phyloP scores from a whole-genome alignment of 495 filamentous ascomycete species.

The Penicillium ochrochloron region DNA sequence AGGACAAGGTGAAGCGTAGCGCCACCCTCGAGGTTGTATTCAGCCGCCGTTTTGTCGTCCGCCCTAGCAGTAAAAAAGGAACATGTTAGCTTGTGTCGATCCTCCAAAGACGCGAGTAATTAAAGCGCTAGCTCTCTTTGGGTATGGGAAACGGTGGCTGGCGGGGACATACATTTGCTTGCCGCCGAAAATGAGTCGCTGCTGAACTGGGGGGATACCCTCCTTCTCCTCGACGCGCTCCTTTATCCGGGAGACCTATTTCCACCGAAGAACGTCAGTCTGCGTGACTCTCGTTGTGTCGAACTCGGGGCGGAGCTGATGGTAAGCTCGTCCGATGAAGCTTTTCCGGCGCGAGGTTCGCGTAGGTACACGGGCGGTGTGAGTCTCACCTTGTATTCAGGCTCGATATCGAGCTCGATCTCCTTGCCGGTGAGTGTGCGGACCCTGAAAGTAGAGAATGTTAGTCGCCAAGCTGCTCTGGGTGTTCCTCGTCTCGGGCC shows the following conservation, averaged over 20 bases:
- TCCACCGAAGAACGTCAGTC: constrained; percentile 11
- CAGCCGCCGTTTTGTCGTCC: constrained; percentile 84
- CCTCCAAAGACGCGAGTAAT: not conserved
- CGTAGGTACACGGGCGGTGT: not conserved
- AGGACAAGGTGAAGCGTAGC: constrained; percentile 94
- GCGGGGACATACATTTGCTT: constrained; percentile 84
- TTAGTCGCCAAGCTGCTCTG: constrained; percentile 21
- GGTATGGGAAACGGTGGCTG: not conserved
- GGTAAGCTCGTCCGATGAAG: not conserved
- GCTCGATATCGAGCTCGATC: constrained; percentile 96
- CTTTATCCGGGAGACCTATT: constrained; percentile 89
- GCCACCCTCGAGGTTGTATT: constrained; percentile 90
- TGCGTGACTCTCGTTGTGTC: not conserved
- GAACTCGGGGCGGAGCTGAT: not conserved
- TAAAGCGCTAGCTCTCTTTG: not conserved
- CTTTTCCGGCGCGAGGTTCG: not conserved
- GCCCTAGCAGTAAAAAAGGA: constrained; percentile 57
- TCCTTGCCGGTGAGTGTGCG: constrained; percentile 98
- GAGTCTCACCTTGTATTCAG: constrained; percentile 77
- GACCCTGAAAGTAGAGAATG: constrained; percentile 57
- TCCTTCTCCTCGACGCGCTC: constrained; percentile 99
- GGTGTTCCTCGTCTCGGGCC: constrained; percentile 4
- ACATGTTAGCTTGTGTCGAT: not conserved
- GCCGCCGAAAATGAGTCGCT: constrained; percentile 92
- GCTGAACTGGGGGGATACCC: constrained; percentile 96